A percentile compares a stretch with the other conserved stretches of the same genome.
Conservation (phyloP, 2,329 filamentous ascomycete genomes). For the Talaromyces albobiverticillius region DNA sequence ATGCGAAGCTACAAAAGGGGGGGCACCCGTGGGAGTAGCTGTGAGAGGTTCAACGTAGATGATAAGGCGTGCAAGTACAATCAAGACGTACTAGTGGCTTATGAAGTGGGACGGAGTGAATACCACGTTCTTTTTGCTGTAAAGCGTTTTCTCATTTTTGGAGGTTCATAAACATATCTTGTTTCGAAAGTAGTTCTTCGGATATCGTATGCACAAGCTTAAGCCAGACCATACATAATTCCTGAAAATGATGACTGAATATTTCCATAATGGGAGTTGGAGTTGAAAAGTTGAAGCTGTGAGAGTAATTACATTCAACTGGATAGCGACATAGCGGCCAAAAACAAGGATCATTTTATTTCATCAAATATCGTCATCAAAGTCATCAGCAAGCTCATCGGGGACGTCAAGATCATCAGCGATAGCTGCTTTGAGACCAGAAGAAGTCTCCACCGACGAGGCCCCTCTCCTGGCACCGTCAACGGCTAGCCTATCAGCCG, state of each 20-base stretch:
- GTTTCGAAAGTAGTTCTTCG: too few species aligned
- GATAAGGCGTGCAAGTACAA: too few species aligned
- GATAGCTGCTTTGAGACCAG: not conserved
- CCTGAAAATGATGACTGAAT: not conserved
- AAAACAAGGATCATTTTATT: not conserved
- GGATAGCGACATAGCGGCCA: not conserved
- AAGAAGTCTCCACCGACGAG: conserved; percentile 17
- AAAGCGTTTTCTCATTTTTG: too few species aligned
- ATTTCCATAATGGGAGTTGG: not conserved
- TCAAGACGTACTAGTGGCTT: too few species aligned
- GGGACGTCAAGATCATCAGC: conserved; percentile 5
- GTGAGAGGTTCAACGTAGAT: too few species aligned
- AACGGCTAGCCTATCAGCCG: conserved; percentile 76
- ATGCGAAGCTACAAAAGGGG: too few species aligned
- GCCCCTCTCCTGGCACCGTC: conserved; percentile 54
- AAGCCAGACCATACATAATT: not conserved
- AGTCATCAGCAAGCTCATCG: conserved; percentile 12
- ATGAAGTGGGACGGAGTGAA: too few species aligned
- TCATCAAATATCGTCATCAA: conserved; percentile 11
- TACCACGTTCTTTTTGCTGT: too few species aligned
- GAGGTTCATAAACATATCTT: too few species aligned
- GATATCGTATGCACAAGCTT: not conserved
- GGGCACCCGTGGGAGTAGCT: too few species aligned
- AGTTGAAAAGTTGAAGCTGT: too few species aligned
- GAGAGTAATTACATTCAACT: too few species aligned